Evolutionary conservation across 176 grass and related monocot genomes (phyloP), one percentile per base, ranked within the genome.

Genomic region (Aegilops umbellulata): DNA sequence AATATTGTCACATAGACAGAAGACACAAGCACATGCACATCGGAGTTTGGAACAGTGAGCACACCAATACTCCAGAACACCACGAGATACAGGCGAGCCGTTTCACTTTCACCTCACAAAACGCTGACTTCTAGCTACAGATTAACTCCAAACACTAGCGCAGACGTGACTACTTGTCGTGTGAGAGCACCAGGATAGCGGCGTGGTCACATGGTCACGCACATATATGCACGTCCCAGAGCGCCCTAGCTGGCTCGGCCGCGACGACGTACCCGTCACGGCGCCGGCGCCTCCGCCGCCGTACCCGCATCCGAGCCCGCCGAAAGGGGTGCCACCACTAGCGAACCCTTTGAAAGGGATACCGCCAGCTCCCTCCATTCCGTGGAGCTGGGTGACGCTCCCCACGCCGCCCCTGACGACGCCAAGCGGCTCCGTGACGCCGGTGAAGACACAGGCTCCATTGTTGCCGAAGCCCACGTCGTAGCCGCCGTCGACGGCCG

Each of bases 381-480:
- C 7, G 8, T 87, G 80, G 4, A 69, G 8, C 60, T 66, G 24
- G n/a, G 22, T 23, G 11, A 25, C 78, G 70, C 4, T 31, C 3
- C 86, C 86, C 8, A 91, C n/a, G 80, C 78, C 79, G 10, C 41
- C 76, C 3, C 86, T 83, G 5, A 91, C n/a, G 80, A 72, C 79
- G 10, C 41, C 76, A 24, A 80, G 84, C 11, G 85, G 80, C 23
- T 83, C 84, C 5, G 84, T 88, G 47, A 91, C 78, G 35, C 93
- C 90, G 75, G 58, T 83, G 86, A 92, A 82, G 67, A 88, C 85
- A 19, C 24, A 81, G 10, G 22, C 46, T 68, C 87, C 87, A 62
- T 91, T 91, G 76, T 85, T 85, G 35, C 90, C 85, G 69, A 86
- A 87, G 79, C 86, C 63, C 25, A 13, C 82, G 42, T 67, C 85